A percentile compares a stretch with the other conserved stretches of the same genome.
Conservation (phyloP, 108 stramenopile species). For the Skeletonema grethae region DNA sequence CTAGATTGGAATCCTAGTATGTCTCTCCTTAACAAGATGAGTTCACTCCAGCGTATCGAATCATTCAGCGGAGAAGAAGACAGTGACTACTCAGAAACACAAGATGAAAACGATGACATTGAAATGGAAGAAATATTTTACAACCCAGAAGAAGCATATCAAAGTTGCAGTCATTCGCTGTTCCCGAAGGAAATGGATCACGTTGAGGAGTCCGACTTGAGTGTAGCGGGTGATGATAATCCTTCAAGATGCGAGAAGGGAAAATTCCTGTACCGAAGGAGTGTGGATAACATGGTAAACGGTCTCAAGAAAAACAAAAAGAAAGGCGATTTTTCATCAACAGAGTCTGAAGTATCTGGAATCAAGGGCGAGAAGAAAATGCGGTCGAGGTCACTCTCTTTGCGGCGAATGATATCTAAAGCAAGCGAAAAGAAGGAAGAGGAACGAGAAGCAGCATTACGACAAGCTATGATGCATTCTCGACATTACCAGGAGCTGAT, state of each 20-base stretch:
- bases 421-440: background rate
- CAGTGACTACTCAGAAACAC: slow-evolving; percentile 3
- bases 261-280: background rate
- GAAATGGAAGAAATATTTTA: slow-evolving; percentile 11
- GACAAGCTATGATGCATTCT: background rate
- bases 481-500: background rate
- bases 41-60: slow-evolving; percentile 18
- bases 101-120: background rate
- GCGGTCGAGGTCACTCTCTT: slow-evolving; percentile 1
- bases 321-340: background rate
- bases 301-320: background rate
- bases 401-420: background rate
- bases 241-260: background rate
- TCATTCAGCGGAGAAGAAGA: slow-evolving; percentile 18
- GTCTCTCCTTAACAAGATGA: slow-evolving; percentile 4
- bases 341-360: background rate
- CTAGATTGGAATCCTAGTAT: slow-evolving; percentile 13
- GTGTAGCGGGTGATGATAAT: background rate
- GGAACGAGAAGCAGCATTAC: slow-evolving; percentile 3
- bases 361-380: background rate
- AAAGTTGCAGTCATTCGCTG: slow-evolving; percentile 10
- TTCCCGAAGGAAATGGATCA: slow-evolving; percentile 10
- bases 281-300: background rate
- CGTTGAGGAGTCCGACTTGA: slow-evolving; percentile 4
- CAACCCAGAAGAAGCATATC: slow-evolving; percentile 9